A percentile compares a stretch with the other conserved stretches of the same genome.
Evolutionary conservation across 495 filamentous ascomycete genomes (phyloP).

Genomic region (Hypoxylon fuscum): DNA sequence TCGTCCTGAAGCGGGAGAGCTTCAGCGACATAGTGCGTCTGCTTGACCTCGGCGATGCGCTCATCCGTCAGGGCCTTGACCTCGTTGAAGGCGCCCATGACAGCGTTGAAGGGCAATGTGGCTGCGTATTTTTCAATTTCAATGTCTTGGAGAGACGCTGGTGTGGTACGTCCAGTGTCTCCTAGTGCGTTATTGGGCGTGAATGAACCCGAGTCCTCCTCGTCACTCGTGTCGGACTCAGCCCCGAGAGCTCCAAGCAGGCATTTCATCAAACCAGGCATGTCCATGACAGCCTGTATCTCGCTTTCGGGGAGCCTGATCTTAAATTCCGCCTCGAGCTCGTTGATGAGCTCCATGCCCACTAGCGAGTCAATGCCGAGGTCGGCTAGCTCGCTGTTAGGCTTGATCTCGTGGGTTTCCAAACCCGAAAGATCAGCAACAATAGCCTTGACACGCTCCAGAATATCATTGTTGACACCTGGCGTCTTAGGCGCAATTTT

Average conservation of each 20-base stretch:
- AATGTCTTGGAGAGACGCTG: background rate
- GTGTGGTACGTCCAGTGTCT: conserved; percentile 5
- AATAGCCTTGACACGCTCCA: background rate
- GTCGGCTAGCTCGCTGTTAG: conserved; percentile 53
- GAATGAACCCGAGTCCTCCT: background rate
- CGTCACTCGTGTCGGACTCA: background rate
- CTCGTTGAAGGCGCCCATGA: conserved; percentile 29
- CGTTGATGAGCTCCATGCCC: conserved; percentile 54
- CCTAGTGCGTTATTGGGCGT: background rate
- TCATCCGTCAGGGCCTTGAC: conserved; percentile 44
- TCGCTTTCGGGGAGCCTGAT: conserved; percentile 43
- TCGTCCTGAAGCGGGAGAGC: conserved; percentile 37
- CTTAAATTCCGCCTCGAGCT: conserved; percentile 53
- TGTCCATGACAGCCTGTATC: conserved; percentile 44
- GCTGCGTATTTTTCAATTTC: conserved; percentile 8
- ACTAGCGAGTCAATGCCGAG: conserved; percentile 66
- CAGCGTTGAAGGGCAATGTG: conserved; percentile 23
- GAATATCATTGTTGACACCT: background rate
- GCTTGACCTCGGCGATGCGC: conserved; percentile 47
- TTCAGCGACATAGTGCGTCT: conserved; percentile 39
- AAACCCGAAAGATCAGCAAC: conserved; percentile 47
- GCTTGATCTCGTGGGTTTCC: conserved; percentile 51
- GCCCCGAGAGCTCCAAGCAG: conserved; percentile 2
- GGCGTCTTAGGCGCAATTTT: background rate
- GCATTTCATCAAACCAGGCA: conserved; percentile 41